Base-by-base conservation (phyloP, 768 basidiomycete genomes). In the Suillus americanus region DNA sequence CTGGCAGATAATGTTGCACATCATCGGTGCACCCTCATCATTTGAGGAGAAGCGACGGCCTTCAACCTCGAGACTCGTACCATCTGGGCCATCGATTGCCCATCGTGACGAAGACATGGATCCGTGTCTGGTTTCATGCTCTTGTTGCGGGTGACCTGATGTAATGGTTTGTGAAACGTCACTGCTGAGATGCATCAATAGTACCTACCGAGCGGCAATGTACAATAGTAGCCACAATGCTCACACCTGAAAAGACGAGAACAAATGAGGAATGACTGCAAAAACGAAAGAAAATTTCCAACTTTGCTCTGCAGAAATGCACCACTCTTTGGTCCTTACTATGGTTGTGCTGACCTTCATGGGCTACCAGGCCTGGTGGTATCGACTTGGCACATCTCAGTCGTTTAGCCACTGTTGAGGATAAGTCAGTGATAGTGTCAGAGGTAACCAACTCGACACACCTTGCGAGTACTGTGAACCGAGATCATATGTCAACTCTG, bases 81-180 rank as follows among this genome's bases (percentile, higher is more conserved):
- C 84, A 8, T 86, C 82, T 1, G 81, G 80, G 1, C 82, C 83
- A 60, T 87, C 85, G 5, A 88, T 69, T 0, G 81, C 77, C 88
- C 88, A 89, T 48, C 78, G 77, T 0, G 85, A 83, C 62, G 75
- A 79, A 0, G 85, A 83, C 86, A 88, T 88, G 2, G 85, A 87
- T 8, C 87, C 88, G 63, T 89, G 87, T 18, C 78, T 79, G 0
- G 87, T 89, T 54, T 87, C 86, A 40, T 89, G 87, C 53, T 86
- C 84, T 66, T 82, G 79, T 62, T 89, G 86, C 0, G 84, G 64
- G 64, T 89, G 88, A 0, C 83, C 87, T 89, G 37, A 1, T 28
- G 51, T 30, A 12, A 40, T 57, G 5, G 5, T 25, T 10, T 18
- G 56, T 57, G 16, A 40, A 25, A 25, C 6, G 13, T 23, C 18